Base-by-base conservation (phyloP, 2,329 filamentous ascomycete species). In the Ceratocystis eucalypticola region DNA sequence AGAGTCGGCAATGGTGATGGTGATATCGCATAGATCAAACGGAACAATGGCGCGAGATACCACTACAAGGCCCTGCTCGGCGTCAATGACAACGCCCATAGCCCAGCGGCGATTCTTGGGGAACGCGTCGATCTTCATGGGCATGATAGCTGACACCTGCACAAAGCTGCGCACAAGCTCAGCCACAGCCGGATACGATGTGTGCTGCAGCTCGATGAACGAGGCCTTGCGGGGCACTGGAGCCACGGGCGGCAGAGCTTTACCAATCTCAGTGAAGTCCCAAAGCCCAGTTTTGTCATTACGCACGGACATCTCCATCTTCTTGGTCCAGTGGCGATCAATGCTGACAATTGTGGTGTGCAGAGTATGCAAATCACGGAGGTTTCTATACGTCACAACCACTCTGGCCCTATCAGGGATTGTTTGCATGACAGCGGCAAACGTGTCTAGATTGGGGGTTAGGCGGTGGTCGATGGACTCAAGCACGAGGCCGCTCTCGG, bases 31-130 rank as follows among this genome's bases (percentile, higher is more conserved):
- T 44, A 99, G 84, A 74, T 99, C 91, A 73, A 96, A 96, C 1
- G 94, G 94, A 22, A 99, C 89, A 69, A 96, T 91, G 1, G 95
- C 93, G 73, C 94, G 81, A 1, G 94, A 97, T 65, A 97, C 93
- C 68, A 97, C 84, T 5, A 99, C 94, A 20, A 99, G 81, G 20
- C 94, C 94, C 77, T 96, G 93, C 68, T 95, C 91, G 0, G 95
- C 94, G 76, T 99, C 94, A 69, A 99, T 89, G n/a, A 99, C 93
- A 46, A 99, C 79, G 48, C 94, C 94, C 80, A 96, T 96, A 0
- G 94, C 94, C 78, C 91, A 94, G 77, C 96, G 94, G 62, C 91
- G 84, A 70, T 94, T 91, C 75, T 94, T 90, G 5, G 94, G 95
- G 74, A 96, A 99, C n/a, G 94, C 94, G 74, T 99, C 94, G 8